Evolutionary conservation across 1,284 basidiomycete genomes (phyloP), one percentile per base, ranked within the genome.

Genomic region (Papiliotrema laurentii): DNA sequence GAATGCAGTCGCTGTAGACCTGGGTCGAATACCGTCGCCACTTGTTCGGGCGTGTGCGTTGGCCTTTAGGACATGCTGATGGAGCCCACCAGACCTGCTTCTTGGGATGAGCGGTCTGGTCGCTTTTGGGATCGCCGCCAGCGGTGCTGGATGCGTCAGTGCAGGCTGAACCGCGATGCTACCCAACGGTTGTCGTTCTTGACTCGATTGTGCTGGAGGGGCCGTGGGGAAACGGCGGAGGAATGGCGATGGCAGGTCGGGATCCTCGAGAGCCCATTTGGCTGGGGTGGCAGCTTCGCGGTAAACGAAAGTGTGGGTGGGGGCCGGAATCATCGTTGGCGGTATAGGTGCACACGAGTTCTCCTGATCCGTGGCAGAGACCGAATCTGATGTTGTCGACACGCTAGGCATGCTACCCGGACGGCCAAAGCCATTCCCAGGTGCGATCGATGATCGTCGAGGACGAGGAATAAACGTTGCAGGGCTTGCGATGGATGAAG

Each of bases 231-330:
- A 38, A 18, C 65, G 53, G 0, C 59, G 50, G 7, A 72, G 27
- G 60, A 72, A 72, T 0, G 70, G 70, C 0, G 56, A 60, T 5
- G 70, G 70, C 7, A 65, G 50, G 35, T 72, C 70, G 5, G 64
- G 63, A 50, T 69, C 68, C 14, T 71, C 68, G 7, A 55, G 28
- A 7, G 52, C 33, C 68, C 69, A 72, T 50, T 69, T 71, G 10
- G 68, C 68, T 0, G 70, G 70, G 9, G 70, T 72, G 6, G 69
- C 64, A 19, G 61, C 61, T 44, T 68, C 66, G 5, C 62, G 55
- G 42, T 65, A 71, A 6, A 57, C 48, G 28, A 55, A 71, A 2
- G 47, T 51, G 25, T 22, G 35, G 2, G 55, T 49, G 1, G 67
- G 64, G 0, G 55, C 59, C 1, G 66, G 64, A 19, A 69, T 69